phyloP scores from a whole-genome alignment of 768 basidiomycete genomes.

The Tricholoma sp. region DNA sequence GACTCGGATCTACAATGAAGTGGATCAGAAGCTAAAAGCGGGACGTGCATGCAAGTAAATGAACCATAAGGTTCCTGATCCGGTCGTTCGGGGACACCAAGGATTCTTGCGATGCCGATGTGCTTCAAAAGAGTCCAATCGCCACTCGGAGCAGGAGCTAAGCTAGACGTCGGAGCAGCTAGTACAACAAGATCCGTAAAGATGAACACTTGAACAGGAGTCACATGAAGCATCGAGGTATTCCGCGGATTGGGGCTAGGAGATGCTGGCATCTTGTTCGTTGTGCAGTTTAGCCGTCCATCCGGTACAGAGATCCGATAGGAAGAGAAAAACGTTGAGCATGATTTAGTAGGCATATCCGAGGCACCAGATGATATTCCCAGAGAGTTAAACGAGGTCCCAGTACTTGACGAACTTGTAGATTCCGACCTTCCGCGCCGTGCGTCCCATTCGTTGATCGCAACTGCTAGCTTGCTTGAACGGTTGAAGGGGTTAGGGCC shows the following conservation, averaged over 20 bases:
- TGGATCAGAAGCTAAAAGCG: neutral
- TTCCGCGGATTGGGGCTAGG: conserved; percentile 6
- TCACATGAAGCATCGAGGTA: conserved; percentile 3
- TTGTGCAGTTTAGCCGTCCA: conserved; percentile 5
- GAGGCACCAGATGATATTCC: conserved; percentile 10
- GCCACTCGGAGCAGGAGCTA: conserved; percentile 11
- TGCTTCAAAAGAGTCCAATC: conserved; percentile 25
- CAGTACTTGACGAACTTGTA: conserved; percentile 21
- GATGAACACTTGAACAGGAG: conserved; percentile 29
- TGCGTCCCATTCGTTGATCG: conserved; percentile 39
- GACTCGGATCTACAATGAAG: conserved; percentile 20
- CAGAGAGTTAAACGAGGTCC: conserved; percentile 17
- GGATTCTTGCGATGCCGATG: conserved; percentile 43
- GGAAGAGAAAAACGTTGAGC: conserved; percentile 13
- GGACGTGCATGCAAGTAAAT: neutral
- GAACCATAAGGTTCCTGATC: conserved; percentile 11
- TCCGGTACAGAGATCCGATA: conserved; percentile 10
- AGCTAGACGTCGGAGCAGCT: conserved; percentile 29
- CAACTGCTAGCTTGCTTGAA: conserved; percentile 32
- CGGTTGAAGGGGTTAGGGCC: conserved; percentile 15
- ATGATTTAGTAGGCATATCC: conserved; percentile 5
- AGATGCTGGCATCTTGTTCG: conserved; percentile 7
- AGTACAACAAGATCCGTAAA: conserved; percentile 72
- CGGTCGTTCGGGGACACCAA: conserved; percentile 20
- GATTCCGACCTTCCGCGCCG: conserved; percentile 40